Base-by-base conservation (phyloP, 2,329 filamentous ascomycete species). In the Hymenotorrendiella dingleyae region DNA sequence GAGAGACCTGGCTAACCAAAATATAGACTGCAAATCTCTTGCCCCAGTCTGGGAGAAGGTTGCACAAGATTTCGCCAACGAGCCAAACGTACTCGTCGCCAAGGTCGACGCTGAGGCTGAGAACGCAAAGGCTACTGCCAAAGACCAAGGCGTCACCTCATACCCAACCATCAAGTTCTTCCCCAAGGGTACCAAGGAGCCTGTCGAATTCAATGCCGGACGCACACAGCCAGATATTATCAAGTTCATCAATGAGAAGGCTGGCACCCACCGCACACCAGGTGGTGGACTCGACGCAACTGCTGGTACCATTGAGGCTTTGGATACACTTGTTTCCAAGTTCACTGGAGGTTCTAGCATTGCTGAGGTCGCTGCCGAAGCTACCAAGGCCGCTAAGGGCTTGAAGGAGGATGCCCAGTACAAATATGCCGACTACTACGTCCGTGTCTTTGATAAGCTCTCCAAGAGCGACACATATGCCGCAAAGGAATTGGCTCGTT, bases 131-230 rank as follows among this genome's bases (percentile, higher is more conserved):
- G 76, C 77, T 33, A 80, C 82, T 37, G 83, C 89, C 39, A 67
- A 79, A 61, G 80, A 82, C 39, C 82, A 93, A 62, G 87, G 82
- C 48, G 79, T 98, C 54, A 76, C 76, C 42, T 87, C 84, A 26
- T 98, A 94, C 75, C 93, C 93, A 37, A 98, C 93, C 50, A 95
- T 98, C 73, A 95, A 95, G 72, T 98, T 84, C 78, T 98, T 96
- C 78, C 78, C 88, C 55, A 85, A 84, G 64, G 90, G 89, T 56
- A 86, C 81, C 61, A 85, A 76, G 51, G 80, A 84, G 60, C 66
- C 80, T 34, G 74, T 82, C 56, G 62, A 72, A 34, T 98, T 96
- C 75, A 69, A 73, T 41, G 83, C 85, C 48, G 86, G 77, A 49
- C 90, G 93, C 54, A 71, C 72, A 37, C 88, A 96, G 72, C 72